These are phyloP conservation scores for Lactifluus hygrophoroides DNA, from an alignment of 768 basidiomycete species.

Conservation along the genomic window DNA sequence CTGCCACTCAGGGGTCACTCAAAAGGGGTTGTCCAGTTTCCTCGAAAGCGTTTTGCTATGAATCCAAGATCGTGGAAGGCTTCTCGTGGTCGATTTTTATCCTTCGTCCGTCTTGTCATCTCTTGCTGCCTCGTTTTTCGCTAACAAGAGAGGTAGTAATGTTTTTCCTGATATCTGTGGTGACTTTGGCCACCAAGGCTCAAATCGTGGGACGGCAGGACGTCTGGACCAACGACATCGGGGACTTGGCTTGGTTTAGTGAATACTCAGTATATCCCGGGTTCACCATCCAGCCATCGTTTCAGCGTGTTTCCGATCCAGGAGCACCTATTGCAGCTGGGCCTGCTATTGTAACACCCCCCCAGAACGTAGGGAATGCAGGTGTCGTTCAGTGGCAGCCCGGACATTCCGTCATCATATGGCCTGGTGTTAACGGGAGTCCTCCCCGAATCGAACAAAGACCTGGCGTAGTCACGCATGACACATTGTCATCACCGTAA, in stretches of 20 bases:
- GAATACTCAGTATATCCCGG: conserved; percentile 52
- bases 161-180: conserved; percentile 37
- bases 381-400: conserved; percentile 42
- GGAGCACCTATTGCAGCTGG: background rate
- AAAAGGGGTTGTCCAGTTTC: conserved; percentile 36
- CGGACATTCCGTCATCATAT: conserved; percentile 60
- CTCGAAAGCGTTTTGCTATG: conserved; percentile 53
- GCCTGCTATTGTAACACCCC: background rate
- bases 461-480: conserved; percentile 30
- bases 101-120: conserved; percentile 31
- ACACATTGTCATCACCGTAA: conserved; percentile 11
- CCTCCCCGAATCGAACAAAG: conserved; percentile 56
- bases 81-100: conserved; percentile 71
- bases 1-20: conserved; percentile 2
- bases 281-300: background rate
- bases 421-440: conserved; percentile 53
- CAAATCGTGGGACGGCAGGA: conserved; percentile 43
- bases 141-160: conserved; percentile 27
- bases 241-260: conserved; percentile 71
- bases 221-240: conserved; percentile 50
- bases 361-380: conserved; percentile 23
- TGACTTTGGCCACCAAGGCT: conserved; percentile 48
- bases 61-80: conserved; percentile 72
- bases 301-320: background rate
- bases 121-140: background rate